Evolutionary conservation across 768 basidiomycete genomes (phyloP).

Genomic region (Boletus pseudopeckii): DNA sequence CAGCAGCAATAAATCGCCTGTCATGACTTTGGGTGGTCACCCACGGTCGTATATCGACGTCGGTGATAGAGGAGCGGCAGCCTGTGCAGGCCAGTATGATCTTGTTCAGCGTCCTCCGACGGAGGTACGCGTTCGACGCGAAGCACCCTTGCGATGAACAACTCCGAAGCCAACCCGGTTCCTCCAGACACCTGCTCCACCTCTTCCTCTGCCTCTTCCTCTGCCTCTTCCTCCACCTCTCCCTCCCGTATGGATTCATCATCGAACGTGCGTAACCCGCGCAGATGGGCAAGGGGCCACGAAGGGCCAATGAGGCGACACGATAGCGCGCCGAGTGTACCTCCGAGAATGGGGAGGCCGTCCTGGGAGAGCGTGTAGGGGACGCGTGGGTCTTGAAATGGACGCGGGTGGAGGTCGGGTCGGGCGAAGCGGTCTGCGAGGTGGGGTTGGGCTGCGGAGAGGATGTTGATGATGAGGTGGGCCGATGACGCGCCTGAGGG

Average conservation of each 20-base stretch:
- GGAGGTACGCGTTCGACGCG: slow-evolving; percentile 47
- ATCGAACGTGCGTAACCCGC: slow-evolving; percentile 18
- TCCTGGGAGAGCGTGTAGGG: slow-evolving; percentile 44
- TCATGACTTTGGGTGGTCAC: slow-evolving; percentile 21
- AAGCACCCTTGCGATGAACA: slow-evolving; percentile 80
- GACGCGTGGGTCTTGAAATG: slow-evolving; percentile 42
- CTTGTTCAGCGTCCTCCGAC: slow-evolving; percentile 15
- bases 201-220: slow-evolving; percentile 5
- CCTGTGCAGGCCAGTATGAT: slow-evolving; percentile 27
- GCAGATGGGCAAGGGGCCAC: slow-evolving; percentile 58
- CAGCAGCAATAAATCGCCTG: not conserved
- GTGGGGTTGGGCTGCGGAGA: slow-evolving; percentile 62
- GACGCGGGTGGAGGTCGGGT: slow-evolving; percentile 61
- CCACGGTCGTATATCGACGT: slow-evolving; percentile 54
- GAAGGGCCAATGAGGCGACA: slow-evolving; percentile 64
- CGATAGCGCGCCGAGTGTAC: slow-evolving; percentile 65
- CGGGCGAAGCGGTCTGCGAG: slow-evolving; percentile 70
- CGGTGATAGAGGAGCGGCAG: slow-evolving; percentile 65
- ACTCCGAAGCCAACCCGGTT: slow-evolving; percentile 51
- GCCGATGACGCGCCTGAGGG: slow-evolving; percentile 7
- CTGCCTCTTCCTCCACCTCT: slow-evolving; percentile 1
- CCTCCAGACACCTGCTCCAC: slow-evolving; percentile 23
- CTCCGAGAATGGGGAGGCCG: slow-evolving; percentile 57
- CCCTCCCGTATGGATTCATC: not conserved
- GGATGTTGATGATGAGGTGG: slow-evolving; percentile 77